Percentiles rank a stretch among this genome's conserved stretches.
Evolutionary conservation across 352 stramenopile species (phyloP).

Genomic region (Pythium periplocum): DNA sequence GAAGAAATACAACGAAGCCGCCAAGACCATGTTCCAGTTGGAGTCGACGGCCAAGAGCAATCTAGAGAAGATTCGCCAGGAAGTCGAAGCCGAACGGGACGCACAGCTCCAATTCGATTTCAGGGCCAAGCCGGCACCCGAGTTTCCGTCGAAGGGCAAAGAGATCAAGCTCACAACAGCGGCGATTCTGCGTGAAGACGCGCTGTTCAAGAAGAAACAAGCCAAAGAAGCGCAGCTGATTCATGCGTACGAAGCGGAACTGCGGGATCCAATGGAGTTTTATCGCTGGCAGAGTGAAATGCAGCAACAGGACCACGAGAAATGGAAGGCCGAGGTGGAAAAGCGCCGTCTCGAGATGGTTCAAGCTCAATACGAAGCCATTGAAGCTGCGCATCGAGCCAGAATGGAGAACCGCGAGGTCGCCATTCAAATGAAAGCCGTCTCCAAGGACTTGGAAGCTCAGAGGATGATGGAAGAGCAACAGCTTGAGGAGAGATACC

Average conservation of each 20-base stretch:
- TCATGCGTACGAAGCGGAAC: constrained; percentile 84
- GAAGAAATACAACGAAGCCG: constrained; percentile 72
- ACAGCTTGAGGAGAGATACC: constrained; percentile 48
- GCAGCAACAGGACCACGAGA: constrained; percentile 72
- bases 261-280: constrained; percentile 89
- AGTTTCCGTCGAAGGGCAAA: constrained; percentile 25
- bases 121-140: constrained; percentile 64
- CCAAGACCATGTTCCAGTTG: constrained; percentile 66
- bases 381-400: constrained; percentile 58
- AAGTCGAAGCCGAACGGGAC: constrained; percentile 63
- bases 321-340: constrained; percentile 66
- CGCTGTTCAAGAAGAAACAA: constrained; percentile 90
- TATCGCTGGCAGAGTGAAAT: constrained; percentile 88
- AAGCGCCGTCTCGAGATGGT: constrained; percentile 77
- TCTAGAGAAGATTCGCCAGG: constrained; percentile 46
- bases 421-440: constrained; percentile 71
- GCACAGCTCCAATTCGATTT: constrained; percentile 69
- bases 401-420: constrained; percentile 80
- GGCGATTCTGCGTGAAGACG: constrained; percentile 89
- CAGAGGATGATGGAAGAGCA: constrained; percentile 59
- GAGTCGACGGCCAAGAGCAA: constrained; percentile 77
- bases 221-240: constrained; percentile 84
- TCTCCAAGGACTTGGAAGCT: constrained; percentile 55
- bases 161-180: constrained; percentile 87
- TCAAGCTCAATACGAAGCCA: constrained; percentile 74